These are phyloP conservation scores for Boletus vermiculosoides DNA, from an alignment of 768 basidiomycete genomes.

Conservation along the genomic window DNA sequence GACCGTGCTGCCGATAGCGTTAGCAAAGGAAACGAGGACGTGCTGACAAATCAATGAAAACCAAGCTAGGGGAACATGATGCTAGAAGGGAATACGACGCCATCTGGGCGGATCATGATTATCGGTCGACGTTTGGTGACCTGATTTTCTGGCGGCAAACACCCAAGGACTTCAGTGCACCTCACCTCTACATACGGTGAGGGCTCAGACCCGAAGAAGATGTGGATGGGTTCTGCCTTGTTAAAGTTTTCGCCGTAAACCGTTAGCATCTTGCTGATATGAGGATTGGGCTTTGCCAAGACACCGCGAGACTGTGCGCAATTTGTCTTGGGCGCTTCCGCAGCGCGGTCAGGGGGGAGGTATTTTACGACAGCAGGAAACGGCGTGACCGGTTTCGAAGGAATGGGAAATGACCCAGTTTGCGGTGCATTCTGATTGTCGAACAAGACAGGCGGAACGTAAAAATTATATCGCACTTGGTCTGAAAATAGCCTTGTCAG, in stretches of 20 bases:
- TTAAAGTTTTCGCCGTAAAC: constrained; percentile 88
- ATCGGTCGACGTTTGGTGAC: constrained; percentile 72
- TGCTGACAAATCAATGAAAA: constrained; percentile 9
- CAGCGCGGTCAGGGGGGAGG: constrained; percentile 83
- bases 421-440: constrained; percentile 75
- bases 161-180: constrained; percentile 82
- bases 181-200: constrained; percentile 87
- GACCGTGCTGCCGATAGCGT: constrained; percentile 31
- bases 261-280: constrained; percentile 77
- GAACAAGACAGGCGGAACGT: constrained; percentile 81
- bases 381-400: constrained; percentile 80
- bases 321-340: constrained; percentile 75
- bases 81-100: constrained; percentile 83
- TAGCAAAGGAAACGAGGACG: constrained; percentile 15
- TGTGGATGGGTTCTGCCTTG: constrained; percentile 74
- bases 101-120: constrained; percentile 79
- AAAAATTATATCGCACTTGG: constrained; percentile 92
- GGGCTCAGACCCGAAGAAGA: constrained; percentile 86
- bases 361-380: constrained; percentile 89
- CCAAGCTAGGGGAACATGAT: constrained; percentile 70
- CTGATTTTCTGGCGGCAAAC: constrained; percentile 71
- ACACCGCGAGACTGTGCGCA: constrained; percentile 64
- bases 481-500: constrained; percentile 45
- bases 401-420: constrained; percentile 72
- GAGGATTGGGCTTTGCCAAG: constrained; percentile 74